Conservation (phyloP, 2,329 filamentous ascomycete species). For the Venturia effusa region DNA sequence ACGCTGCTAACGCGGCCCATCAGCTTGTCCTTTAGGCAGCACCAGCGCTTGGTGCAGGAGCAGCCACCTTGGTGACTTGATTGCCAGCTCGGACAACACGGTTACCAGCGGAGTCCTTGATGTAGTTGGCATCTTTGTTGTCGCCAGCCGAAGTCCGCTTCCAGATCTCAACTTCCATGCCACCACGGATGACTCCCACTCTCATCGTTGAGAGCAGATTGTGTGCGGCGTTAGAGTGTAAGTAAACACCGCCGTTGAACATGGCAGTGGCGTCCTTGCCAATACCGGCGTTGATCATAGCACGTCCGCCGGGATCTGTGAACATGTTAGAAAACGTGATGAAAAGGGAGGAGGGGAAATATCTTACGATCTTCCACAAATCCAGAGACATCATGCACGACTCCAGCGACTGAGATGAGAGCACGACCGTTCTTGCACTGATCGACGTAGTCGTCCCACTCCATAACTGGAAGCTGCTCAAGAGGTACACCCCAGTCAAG, state of each 20-base stretch:
- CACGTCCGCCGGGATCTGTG: slow-evolving; percentile 29
- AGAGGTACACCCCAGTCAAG: slow-evolving; percentile 34
- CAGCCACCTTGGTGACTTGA: slow-evolving; percentile 73
- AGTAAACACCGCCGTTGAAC: slow-evolving; percentile 34
- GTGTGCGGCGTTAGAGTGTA: slow-evolving; percentile 32
- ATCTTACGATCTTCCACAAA: slow-evolving; percentile 27
- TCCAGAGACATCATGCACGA: slow-evolving; percentile 31
- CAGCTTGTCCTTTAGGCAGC: slow-evolving; percentile 44
- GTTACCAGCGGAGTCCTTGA: slow-evolving; percentile 71
- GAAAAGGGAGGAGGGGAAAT: too few relatives aligned
- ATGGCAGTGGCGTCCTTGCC: slow-evolving; percentile 34
- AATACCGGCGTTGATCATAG: slow-evolving; percentile 30
- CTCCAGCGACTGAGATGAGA: slow-evolving; percentile 30
- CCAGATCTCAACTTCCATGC: slow-evolving; percentile 34
- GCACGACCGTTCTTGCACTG: slow-evolving; percentile 31
- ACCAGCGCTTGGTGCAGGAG: slow-evolving; percentile 72
- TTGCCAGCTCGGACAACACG: slow-evolving; percentile 76
- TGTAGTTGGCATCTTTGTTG: slow-evolving; percentile 62
- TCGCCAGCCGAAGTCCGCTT: slow-evolving; percentile 21
- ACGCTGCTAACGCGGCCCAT: slow-evolving; percentile 2
- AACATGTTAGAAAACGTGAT: too few relatives aligned
- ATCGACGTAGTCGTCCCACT: slow-evolving; percentile 34
- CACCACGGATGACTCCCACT: slow-evolving; percentile 32
- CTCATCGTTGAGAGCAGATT: slow-evolving; percentile 33
- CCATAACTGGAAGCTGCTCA: slow-evolving; percentile 32